phyloP scores from a whole-genome alignment of 495 filamentous ascomycete genomes.

The Daldinia childiae region DNA sequence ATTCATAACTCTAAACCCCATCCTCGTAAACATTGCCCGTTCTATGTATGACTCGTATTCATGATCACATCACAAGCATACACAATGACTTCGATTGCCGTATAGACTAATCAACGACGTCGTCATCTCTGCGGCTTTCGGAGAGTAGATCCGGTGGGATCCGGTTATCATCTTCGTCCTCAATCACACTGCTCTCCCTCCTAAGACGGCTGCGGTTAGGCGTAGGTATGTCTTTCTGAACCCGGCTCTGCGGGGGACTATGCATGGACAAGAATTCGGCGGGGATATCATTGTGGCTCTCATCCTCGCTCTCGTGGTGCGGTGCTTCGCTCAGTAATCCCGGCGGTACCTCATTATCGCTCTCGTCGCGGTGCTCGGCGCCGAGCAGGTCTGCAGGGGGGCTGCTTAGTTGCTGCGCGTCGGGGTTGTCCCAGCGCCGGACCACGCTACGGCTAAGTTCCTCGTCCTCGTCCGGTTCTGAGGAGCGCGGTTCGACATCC shows the following conservation, averaged over 20 bases:
- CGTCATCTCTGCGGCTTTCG: constrained; percentile 38
- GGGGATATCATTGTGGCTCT: constrained; percentile 53
- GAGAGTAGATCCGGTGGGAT: constrained; percentile 54
- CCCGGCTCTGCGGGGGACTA: constrained; percentile 29
- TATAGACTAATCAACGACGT: constrained; percentile 20
- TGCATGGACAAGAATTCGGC: constrained; percentile 54
- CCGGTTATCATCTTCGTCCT: constrained; percentile 50
- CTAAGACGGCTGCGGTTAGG: constrained; percentile 7
- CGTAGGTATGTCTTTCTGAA: background rate
- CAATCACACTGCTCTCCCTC: constrained; percentile 41
- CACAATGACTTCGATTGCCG: background rate
- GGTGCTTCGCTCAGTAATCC: constrained; percentile 45
- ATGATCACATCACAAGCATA: background rate
- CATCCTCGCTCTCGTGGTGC: constrained; percentile 42
- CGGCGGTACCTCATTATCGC: constrained; percentile 51
- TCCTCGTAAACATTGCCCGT: too few species aligned
- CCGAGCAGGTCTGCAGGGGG: constrained; percentile 32
- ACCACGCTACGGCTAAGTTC: constrained; percentile 42
- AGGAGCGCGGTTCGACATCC: background rate
- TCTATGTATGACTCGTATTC: background rate
- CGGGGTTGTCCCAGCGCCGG: constrained; percentile 41
- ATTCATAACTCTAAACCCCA: background rate
- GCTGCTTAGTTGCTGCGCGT: constrained; percentile 16
- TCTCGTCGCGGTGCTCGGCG: constrained; percentile 31
- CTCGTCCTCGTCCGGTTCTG: constrained; percentile 24